Evolutionary conservation across 2,329 filamentous ascomycete genomes (phyloP), one percentile per base, ranked within the genome.

Genomic region (Eutypella sp.): DNA sequence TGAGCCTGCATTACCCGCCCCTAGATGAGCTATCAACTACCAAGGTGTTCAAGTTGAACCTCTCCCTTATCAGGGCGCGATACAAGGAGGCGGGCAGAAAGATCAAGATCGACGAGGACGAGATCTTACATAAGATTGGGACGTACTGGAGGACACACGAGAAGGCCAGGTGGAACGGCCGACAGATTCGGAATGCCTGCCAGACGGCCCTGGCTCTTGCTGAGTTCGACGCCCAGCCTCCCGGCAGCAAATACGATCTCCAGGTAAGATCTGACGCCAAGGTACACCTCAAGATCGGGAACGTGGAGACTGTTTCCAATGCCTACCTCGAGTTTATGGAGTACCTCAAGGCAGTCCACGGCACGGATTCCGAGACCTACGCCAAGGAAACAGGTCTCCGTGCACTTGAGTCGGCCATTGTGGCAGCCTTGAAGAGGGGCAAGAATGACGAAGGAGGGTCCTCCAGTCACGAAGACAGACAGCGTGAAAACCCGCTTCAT

Each of bases 1-100:
- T 63, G 19, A 57, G 51, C 20, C 52, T 66, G 0, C 63, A 65
- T 47, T 66, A 65, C 43, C 57, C 41, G 4, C 34, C 38, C 4
- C 40, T 54, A 11, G 20, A 45, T 34, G 31, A 38, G n/a, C 40
- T 48, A 31, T 44, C 54, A 44, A 29, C 24, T 47, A 19, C 45
- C 42, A 25, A 52, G 20, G 42, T 59, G 16, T 59, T 56, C 46
- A 37, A 51, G 37, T 51, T 51, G 8, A 54, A 56, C 22, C 41
- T 58, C 3, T 44, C 50, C 9, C 51, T 50, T 13, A 46, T 57
- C 4, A 46, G 51, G 43, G 47, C 51, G 29, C 50, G 51, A 18
- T 52, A 49, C 29, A 48, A 48, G 13, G 37, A 47, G 11, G 46
- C 46, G 27, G 52, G 50, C 19, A 18, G 49, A 15, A 47, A 46